A percentile compares a stretch with the other conserved stretches of the same genome.
These are phyloP conservation scores for Furcasterigmium sp. DNA, from an alignment of 2,329 filamentous ascomycete genomes.

Conservation along the genomic window DNA sequence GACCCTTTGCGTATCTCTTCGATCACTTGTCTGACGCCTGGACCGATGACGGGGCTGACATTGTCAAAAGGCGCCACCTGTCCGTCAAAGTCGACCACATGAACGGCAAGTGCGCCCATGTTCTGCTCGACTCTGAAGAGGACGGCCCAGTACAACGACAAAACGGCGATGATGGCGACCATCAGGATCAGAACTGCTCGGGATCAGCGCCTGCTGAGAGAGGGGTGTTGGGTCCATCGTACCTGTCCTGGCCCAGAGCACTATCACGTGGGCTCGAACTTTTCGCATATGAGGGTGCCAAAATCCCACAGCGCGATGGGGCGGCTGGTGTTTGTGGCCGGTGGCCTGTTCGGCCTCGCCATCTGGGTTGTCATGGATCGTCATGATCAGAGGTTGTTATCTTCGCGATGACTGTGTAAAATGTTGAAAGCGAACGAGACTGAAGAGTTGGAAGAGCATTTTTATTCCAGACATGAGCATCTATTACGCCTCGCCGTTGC, in stretches of 20 bases:
- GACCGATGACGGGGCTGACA: constrained; percentile 49
- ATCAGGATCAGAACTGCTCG: constrained; percentile 41
- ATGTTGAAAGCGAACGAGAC: too few relatives aligned
- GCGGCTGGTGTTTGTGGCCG: constrained; percentile 1
- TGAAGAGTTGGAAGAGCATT: too few relatives aligned
- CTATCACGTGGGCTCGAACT: constrained; percentile 18
- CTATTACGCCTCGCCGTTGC: too few relatives aligned
- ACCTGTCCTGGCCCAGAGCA: constrained; percentile 20
- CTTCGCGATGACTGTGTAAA: too few relatives aligned
- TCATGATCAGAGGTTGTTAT: too few relatives aligned
- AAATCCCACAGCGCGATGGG: constrained; percentile 34
- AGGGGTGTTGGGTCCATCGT: too few relatives aligned
- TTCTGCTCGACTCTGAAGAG: constrained; percentile 47
- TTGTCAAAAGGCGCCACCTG: constrained; percentile 44
- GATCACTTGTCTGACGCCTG: constrained; percentile 40
- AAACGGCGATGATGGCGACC: constrained; percentile 46
- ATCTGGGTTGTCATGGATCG: too few relatives aligned
- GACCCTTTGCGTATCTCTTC: constrained; percentile 33
- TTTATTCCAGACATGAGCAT: too few relatives aligned
- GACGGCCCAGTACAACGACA: constrained; percentile 58
- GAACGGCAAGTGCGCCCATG: constrained; percentile 41
- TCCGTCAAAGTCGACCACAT: constrained; percentile 61
- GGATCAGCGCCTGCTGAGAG: too few relatives aligned
- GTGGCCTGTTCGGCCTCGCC: neutral
- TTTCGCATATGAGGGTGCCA: constrained; percentile 30